phyloP scores from a whole-genome alignment of 331 rosid genomes.

The Telfairia occidentalis region DNA sequence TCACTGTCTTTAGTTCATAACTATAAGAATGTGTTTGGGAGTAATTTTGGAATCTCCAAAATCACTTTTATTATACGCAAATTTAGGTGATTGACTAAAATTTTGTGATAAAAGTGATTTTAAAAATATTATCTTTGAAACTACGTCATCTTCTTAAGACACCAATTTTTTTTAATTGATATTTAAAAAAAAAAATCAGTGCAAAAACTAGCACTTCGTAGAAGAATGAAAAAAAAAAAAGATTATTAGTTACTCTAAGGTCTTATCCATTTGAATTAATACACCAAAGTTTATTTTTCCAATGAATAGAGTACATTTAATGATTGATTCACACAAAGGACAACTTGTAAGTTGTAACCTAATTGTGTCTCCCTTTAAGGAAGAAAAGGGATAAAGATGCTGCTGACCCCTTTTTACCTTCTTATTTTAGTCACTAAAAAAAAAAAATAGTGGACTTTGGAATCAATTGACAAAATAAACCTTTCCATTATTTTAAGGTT shows the following conservation, averaged over 20 bases:
- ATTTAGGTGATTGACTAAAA: no score
- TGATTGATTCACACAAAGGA: not conserved
- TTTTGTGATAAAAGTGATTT: no score
- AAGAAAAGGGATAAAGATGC: not conserved
- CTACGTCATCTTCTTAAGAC: no score
- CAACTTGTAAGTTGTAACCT: not conserved
- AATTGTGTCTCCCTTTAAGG: constrained; percentile 9
- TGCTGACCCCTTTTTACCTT: not conserved
- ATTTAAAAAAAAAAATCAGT: no score
- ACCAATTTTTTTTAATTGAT: no score
- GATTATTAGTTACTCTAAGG: not conserved
- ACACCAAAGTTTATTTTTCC: not conserved
- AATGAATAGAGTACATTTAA: not conserved
- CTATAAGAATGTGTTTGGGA: no score
- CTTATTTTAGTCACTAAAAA: not conserved
- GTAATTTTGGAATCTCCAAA: no score
- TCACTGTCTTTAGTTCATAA: no score
- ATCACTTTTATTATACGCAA: no score
- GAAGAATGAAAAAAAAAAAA: not conserved
- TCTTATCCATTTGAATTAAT: not conserved
- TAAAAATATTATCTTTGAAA: no score
- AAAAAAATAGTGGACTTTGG: not conserved
- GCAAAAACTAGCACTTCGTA: no score
- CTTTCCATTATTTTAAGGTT: not conserved
- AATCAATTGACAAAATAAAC: not conserved